These are phyloP conservation scores for Russula lepida DNA, from an alignment of 768 basidiomycete species.

Conservation along the genomic window DNA sequence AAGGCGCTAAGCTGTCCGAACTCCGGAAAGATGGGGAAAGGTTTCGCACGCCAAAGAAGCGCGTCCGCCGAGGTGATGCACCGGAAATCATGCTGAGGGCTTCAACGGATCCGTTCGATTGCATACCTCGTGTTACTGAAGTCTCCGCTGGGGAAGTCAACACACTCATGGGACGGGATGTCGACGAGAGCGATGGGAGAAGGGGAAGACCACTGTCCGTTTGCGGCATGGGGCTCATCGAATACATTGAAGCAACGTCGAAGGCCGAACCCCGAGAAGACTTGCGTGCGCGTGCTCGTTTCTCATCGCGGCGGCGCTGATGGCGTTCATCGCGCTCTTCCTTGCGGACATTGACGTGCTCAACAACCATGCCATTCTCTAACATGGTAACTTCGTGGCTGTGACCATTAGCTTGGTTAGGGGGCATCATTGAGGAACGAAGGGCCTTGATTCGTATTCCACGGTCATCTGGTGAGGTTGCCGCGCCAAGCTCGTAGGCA, in stretches of 20 bases:
- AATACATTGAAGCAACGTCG: slow-evolving; percentile 69
- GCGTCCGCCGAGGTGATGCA: slow-evolving; percentile 53
- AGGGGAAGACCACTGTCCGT: slow-evolving; percentile 49
- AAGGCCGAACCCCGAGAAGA: slow-evolving; percentile 60
- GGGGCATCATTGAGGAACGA: slow-evolving; percentile 30
- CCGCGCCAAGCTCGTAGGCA: slow-evolving; percentile 55
- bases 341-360: slow-evolving; percentile 73
- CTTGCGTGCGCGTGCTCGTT: slow-evolving; percentile 54
- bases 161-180: slow-evolving; percentile 48
- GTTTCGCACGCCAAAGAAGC: slow-evolving; percentile 74
- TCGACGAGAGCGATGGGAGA: slow-evolving; percentile 30
- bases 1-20: slow-evolving; percentile 74
- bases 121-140: slow-evolving; percentile 43
- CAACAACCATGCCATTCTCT: slow-evolving; percentile 84
- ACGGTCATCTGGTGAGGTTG: slow-evolving; percentile 46
- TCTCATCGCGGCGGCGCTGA: slow-evolving; percentile 59
- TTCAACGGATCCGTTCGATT: slow-evolving; percentile 77
- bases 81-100: slow-evolving; percentile 60
- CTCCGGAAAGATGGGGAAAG: slow-evolving; percentile 66
- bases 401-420: slow-evolving; percentile 34
- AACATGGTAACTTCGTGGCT: slow-evolving; percentile 72
- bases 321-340: slow-evolving; percentile 73
- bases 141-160: slow-evolving; percentile 48
- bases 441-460: slow-evolving; percentile 69
- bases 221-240: slow-evolving; percentile 45